phyloP scores from a whole-genome alignment of 2,329 filamentous ascomycete genomes.

The Thielaviopsis punctulata region DNA sequence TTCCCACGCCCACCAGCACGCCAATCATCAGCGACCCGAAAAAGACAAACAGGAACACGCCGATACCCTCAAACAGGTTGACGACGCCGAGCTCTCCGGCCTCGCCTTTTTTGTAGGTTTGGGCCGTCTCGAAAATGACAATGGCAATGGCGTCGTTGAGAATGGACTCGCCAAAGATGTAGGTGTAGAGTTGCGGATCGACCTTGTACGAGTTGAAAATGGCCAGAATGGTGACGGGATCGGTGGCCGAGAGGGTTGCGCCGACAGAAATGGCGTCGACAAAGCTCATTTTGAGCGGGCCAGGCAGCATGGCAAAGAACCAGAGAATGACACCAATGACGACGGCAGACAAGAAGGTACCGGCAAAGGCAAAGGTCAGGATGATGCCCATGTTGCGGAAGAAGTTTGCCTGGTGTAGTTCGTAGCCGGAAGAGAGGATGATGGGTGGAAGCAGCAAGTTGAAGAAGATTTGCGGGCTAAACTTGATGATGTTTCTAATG shows the following conservation, averaged over 20 bases:
- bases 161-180: slow-evolving; percentile 97
- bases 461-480: slow-evolving; percentile 99
- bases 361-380: slow-evolving; percentile 90
- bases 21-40: slow-evolving; percentile 87
- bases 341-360: slow-evolving; percentile 93
- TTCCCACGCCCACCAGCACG: slow-evolving; percentile 68
- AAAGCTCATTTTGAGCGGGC: slow-evolving; percentile 72
- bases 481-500: slow-evolving; percentile 81
- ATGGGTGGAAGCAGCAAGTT: slow-evolving; percentile 97
- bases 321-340: slow-evolving; percentile 80
- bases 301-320: slow-evolving; percentile 72
- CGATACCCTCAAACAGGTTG: slow-evolving; percentile 78
- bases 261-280: slow-evolving; percentile 94
- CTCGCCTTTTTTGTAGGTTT: slow-evolving; percentile 68
- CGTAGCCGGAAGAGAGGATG: slow-evolving; percentile 91
- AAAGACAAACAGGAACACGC: slow-evolving; percentile 90
- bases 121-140: slow-evolving; percentile 93
- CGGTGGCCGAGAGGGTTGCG: slow-evolving; percentile 88
- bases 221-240: slow-evolving; percentile 91
- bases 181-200: slow-evolving; percentile 92
- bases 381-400: slow-evolving; percentile 97
- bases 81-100: slow-evolving; percentile 57
- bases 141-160: slow-evolving; percentile 97
- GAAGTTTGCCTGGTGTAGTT: slow-evolving; percentile 96
- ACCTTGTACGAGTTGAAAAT: slow-evolving; percentile 99